Conservation (phyloP, 1,139 yeast species). For the Hansenula lynferdii region DNA sequence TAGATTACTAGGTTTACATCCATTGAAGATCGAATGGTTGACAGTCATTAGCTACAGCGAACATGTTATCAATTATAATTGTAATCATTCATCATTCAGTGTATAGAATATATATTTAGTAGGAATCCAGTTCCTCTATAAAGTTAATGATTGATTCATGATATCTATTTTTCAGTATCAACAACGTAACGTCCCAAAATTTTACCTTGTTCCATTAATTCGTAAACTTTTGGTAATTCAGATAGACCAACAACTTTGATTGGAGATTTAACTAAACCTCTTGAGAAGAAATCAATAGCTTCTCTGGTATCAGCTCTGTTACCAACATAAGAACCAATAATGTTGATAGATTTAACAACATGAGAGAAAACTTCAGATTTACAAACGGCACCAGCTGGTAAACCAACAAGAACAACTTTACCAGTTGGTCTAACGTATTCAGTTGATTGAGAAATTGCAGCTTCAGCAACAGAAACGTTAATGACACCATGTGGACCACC, state of each 20-base stretch:
- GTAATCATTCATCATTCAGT: too few relatives aligned
- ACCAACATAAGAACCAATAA: conserved; percentile 73
- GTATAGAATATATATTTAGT: too few relatives aligned
- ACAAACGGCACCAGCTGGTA: conserved; percentile 65
- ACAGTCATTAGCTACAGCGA: too few relatives aligned
- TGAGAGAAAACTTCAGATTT: conserved; percentile 54
- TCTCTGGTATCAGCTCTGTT: conserved; percentile 72
- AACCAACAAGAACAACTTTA: conserved; percentile 71
- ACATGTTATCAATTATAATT: too few relatives aligned
- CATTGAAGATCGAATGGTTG: too few relatives aligned
- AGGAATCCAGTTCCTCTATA: not conserved
- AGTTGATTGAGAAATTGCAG: conserved; percentile 61
- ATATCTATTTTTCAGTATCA: conserved; percentile 39
- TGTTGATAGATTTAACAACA: conserved; percentile 56
- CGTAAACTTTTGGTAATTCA: conserved; percentile 51
- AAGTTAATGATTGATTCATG: not conserved
- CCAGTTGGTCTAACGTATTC: conserved; percentile 67
- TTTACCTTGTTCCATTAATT: conserved; percentile 62
- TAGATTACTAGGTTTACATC: too few relatives aligned
- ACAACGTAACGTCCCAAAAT: conserved; percentile 67
- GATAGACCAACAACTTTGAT: conserved; percentile 58
- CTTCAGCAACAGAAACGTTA: conserved; percentile 71
- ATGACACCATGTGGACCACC: conserved; percentile 77
- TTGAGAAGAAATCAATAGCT: conserved; percentile 61
- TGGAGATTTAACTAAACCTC: conserved; percentile 63